A percentile compares a stretch with the other conserved stretches of the same genome.
These are phyloP conservation scores for Ophiostoma himal-ulmi DNA, from an alignment of 2,329 filamentous ascomycete species.

Conservation along the genomic window DNA sequence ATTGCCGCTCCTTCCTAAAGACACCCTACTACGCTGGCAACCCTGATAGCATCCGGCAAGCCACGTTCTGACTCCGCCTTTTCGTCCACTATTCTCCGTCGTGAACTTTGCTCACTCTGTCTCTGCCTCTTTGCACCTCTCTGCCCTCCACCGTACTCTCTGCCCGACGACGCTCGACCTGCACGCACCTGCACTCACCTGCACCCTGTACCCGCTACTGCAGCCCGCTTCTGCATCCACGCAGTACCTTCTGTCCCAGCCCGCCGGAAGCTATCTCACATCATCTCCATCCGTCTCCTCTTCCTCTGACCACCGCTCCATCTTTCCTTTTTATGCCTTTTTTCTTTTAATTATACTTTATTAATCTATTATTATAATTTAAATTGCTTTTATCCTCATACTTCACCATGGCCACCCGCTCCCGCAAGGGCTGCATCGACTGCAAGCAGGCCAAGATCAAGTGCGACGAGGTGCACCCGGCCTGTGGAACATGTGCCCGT, in stretches of 20 bases:
- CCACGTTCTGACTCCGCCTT: constrained; percentile 6
- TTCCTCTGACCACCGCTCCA: not conserved
- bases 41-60: constrained; percentile 5
- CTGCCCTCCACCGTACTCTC: too few relatives aligned
- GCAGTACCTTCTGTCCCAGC: constrained; percentile 1
- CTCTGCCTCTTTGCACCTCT: not conserved
- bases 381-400: not conserved
- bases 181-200: not conserved
- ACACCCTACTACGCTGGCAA: not conserved
- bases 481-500: constrained; percentile 24
- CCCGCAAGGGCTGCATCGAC: constrained; percentile 26
- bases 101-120: not conserved
- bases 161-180: too few relatives aligned
- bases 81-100: not conserved
- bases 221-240: not conserved
- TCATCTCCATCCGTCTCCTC: not conserved
- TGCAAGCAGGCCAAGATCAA: constrained; percentile 27
- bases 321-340: not conserved
- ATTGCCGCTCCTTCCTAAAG: not conserved
- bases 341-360: not conserved
- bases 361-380: not conserved
- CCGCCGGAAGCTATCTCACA: not conserved
- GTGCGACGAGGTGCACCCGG: constrained; percentile 25
- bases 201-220: not conserved
- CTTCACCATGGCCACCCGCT: constrained; percentile 23